Evolutionary conservation across 768 basidiomycete species (phyloP), one percentile per base, ranked within the genome.

Genomic region (Austroboletus eburneus): DNA sequence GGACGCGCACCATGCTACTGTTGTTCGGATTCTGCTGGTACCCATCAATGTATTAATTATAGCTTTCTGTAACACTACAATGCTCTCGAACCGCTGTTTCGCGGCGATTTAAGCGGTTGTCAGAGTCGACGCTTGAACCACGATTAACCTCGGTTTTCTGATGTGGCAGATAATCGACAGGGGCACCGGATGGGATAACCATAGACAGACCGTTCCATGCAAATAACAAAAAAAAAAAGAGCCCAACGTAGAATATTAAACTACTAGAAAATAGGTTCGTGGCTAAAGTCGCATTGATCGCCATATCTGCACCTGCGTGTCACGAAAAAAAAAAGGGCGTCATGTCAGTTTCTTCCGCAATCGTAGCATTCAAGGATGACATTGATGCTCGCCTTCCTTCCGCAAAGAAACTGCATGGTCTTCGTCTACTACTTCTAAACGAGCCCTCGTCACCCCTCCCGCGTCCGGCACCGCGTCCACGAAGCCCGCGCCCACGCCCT

Each of bases 341-440:
- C 25, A 39, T 43, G 69, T 77, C 61, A 76, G 73, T 52, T 63
- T 62, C 54, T 47, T 56, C 22, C 39, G 6, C 34, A 35, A 46
- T 50, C 52, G n/a, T 53, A 60, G 51, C 61, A 53, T 60, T 45
- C 40, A 48, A n/a, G n/a, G 44, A 49, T 51, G 65, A 67, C 68
- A 74, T 74, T 63, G 66, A 76, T 79, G 85, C 88, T 90, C 82
- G 85, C 88, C 87, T 90, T 87, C 87, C 88, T 80, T 81, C 78
- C 73, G 80, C 79, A 79, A 82, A 90, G 76, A 90, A 91, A 78
- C 76, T 85, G 85, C 88, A 91, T 71, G 85, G 83, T 82, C 79
- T 82, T 82, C 83, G 80, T 81, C 82, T 88, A 79, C 73, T 86
- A 69, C 77, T 77, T 83, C 77, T 85, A 84, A 74, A 79, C 55